phyloP scores from a whole-genome alignment of 257 asterid species.

The Gardenia jasminoides region DNA sequence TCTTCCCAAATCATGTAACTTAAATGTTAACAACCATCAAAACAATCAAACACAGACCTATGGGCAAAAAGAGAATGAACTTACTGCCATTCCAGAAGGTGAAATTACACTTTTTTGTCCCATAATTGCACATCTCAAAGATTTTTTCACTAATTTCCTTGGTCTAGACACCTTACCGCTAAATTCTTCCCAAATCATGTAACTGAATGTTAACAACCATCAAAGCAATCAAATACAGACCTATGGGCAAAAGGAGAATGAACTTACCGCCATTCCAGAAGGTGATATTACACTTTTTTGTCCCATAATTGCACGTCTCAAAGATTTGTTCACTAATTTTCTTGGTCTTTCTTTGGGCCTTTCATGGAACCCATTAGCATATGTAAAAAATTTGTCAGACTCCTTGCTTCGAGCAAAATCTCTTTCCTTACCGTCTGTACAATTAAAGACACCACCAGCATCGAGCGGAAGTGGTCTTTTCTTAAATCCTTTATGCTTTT shows the following conservation, averaged over 20 bases:
- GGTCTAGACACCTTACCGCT: not conserved
- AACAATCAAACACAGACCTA: slow-evolving; percentile 5
- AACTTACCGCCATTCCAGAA: slow-evolving; percentile 25
- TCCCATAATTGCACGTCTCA: slow-evolving; percentile 19
- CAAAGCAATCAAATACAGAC: slow-evolving; percentile 4
- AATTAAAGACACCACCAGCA: not conserved
- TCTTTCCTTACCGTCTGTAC: not conserved
- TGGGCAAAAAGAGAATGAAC: slow-evolving; percentile 16
- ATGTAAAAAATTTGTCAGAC: not conserved
- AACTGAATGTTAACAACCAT: not conserved
- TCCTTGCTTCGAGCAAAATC: slow-evolving; percentile 5
- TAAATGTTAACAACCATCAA: not conserved
- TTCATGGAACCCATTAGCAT: not conserved
- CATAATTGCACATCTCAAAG: slow-evolving; percentile 15
- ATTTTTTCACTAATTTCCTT: slow-evolving; percentile 7
- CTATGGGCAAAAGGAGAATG: slow-evolving; percentile 1
- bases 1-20: not conserved
- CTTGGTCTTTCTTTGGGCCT: slow-evolving; percentile 9
- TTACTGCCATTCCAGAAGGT: slow-evolving; percentile 16
- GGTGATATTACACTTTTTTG: slow-evolving; percentile 7
- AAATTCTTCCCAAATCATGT: not conserved
- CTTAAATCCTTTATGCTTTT: slow-evolving; percentile 21
- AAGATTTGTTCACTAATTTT: slow-evolving; percentile 2
- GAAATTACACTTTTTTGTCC: slow-evolving; percentile 16
- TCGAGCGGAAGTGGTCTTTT: slow-evolving; percentile 3